Percentiles rank a stretch among this genome's conserved stretches.
Conservation (phyloP, 139 green algal genomes). For the Astrephomene gubernaculifera region DNA sequence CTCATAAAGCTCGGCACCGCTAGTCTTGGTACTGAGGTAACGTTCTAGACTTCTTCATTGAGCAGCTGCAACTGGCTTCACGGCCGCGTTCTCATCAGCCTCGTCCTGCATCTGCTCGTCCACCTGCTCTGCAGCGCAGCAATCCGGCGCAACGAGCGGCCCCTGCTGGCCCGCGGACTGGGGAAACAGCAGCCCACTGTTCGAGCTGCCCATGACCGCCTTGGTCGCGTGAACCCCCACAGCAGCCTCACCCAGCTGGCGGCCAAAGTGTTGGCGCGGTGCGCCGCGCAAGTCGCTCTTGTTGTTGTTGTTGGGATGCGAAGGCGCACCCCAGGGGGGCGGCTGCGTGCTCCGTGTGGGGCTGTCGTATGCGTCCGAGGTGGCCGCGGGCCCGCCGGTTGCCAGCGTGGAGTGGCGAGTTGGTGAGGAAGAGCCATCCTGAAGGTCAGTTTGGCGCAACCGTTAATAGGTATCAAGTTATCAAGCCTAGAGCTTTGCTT, state of each 20-base stretch:
- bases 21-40: not conserved
- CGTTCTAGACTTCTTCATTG: not conserved
- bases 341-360: not conserved
- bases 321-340: not conserved
- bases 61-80: no score
- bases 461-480: not conserved
- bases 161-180: no score
- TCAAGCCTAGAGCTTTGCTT: not conserved
- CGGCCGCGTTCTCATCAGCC: not conserved
- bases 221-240: not conserved
- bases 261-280: not conserved
- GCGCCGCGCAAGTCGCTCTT: not conserved
- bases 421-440: not conserved
- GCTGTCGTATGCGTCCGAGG: no score
- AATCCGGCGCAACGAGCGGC: no score
- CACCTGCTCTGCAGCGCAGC: no score
- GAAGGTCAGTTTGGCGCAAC: not conserved
- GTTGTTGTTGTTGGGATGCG: not conserved
- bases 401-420: not conserved
- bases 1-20: no score
- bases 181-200: no score
- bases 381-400: no score
- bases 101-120: no score
- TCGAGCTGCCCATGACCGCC: no score
- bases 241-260: not conserved